Evolutionary conservation across 257 asterid species (phyloP).

Genomic region (Knoxia roxburghii): DNA sequence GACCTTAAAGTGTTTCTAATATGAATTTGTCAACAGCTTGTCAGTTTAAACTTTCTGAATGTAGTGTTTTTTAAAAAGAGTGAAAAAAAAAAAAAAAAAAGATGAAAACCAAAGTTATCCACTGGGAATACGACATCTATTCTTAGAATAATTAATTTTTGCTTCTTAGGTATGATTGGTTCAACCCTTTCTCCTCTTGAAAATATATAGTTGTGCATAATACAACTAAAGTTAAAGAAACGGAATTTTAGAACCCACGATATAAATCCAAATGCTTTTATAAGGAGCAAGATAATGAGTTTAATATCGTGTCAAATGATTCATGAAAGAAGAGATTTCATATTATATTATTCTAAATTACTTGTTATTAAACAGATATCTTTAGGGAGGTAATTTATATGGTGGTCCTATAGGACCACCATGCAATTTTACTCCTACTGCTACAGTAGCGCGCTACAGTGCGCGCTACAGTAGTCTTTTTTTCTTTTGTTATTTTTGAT

Average conservation of each 20-base stretch:
- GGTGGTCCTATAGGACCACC: too few species aligned
- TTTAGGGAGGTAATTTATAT: too few species aligned
- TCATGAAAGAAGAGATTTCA: neutral
- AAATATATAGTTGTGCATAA: neutral
- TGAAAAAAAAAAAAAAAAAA: neutral
- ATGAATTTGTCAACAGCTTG: neutral
- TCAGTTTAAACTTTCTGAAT: neutral
- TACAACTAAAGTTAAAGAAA: neutral
- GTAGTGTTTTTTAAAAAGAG: neutral
- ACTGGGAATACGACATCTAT: neutral
- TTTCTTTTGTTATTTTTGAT: too few species aligned
- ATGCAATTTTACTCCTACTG: too few species aligned
- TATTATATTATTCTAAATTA: too few species aligned
- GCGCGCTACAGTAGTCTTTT: too few species aligned
- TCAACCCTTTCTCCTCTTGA: neutral
- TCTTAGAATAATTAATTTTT: neutral
- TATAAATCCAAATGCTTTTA: neutral
- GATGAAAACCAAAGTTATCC: neutral
- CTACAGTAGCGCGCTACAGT: too few species aligned
- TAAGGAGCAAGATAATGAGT: neutral
- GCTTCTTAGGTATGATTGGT: neutral
- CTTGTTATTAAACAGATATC: too few species aligned
- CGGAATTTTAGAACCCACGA: neutral
- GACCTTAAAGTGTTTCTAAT: neutral
- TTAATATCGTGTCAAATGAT: too few species aligned